Conservation (phyloP, 2,329 filamentous ascomycete genomes). For the Colletotrichum incanum region DNA sequence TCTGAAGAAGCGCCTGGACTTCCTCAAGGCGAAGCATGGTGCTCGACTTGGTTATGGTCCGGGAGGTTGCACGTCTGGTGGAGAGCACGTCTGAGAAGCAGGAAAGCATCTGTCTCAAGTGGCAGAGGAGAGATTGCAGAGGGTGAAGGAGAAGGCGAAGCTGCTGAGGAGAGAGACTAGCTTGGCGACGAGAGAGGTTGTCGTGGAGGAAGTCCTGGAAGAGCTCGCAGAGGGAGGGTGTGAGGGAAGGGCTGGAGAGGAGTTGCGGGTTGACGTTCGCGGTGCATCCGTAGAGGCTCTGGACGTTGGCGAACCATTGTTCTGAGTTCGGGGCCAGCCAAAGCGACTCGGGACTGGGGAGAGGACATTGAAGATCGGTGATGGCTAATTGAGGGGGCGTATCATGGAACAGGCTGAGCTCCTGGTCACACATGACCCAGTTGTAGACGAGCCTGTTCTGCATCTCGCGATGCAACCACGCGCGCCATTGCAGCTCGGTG, state of each 20-base stretch:
- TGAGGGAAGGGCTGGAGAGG: conserved; percentile 65
- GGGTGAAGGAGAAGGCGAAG: conserved; percentile 79
- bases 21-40: conserved; percentile 75
- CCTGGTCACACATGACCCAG: conserved; percentile 83
- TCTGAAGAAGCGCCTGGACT: conserved; percentile 74
- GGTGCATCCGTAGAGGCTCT: conserved; percentile 70
- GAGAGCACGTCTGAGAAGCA: conserved; percentile 73
- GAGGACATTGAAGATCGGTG: conserved; percentile 75
- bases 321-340: conserved; percentile 73
- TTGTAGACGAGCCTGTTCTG: conserved; percentile 80
- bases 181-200: conserved; percentile 67
- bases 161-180: conserved; percentile 66
- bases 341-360: conserved; percentile 73
- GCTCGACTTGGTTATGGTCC: conserved; percentile 71
- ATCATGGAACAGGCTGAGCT: conserved; percentile 78
- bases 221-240: conserved; percentile 74
- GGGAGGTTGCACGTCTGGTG: conserved; percentile 57
- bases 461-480: conserved; percentile 77
- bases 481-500: conserved; percentile 70
- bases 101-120: conserved; percentile 75
- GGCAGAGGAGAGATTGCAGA: conserved; percentile 75
- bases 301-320: conserved; percentile 73
- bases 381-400: conserved; percentile 74
- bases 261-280: conserved; percentile 66
- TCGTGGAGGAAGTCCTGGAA: conserved; percentile 80